Evolutionary conservation across 352 stramenopile genomes (phyloP), one percentile per base, ranked within the genome.

Genomic region (Phytophthora capsici): DNA sequence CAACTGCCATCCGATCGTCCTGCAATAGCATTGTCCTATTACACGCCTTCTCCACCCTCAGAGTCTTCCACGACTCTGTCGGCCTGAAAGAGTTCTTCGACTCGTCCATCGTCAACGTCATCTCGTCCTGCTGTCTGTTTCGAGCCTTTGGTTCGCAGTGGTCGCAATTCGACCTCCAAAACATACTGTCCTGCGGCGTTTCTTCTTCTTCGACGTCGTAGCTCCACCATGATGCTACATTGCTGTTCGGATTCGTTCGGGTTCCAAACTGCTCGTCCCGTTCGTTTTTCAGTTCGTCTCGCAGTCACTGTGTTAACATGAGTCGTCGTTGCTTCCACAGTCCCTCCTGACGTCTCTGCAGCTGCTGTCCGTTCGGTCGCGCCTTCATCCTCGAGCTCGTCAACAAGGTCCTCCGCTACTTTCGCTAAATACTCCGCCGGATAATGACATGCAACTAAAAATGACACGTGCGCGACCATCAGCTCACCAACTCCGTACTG

Each of bases 41-140:
- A n/a, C n/a, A n/a, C 41, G 48, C 12, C 30, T 55, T 60, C 58
- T 28, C 22, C 49, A 45, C 2, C 0, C 2, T 6, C 6, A 45
- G 23, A 7, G 43, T 61, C 50, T 61, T 67, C 43, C 32, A 57
- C 50, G 49, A 57, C 20, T 37, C 22, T 46, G 22, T n/a, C n/a
- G n/a, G n/a, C n/a, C n/a, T n/a, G n/a, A n/a, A n/a, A n/a, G n/a
- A n/a, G n/a, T n/a, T n/a, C n/a, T n/a, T n/a, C n/a, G n/a, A 1
- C 6, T 28, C 41, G 53, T 26, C 2, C 8, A 7, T 20, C 19
- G 12, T 14, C 45, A 52, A 38, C 40, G 8, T 2, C 6, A 20
- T 6, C 17, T 37, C 14, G 4, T 17, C 45, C 12, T 9, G 32
- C 14, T 9, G 14, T 3, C 5, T 23, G 25, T 6, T 36, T n/a